Evolutionary conservation across 1,284 basidiomycete species (phyloP).

Genomic region (Ustilago nuda): DNA sequence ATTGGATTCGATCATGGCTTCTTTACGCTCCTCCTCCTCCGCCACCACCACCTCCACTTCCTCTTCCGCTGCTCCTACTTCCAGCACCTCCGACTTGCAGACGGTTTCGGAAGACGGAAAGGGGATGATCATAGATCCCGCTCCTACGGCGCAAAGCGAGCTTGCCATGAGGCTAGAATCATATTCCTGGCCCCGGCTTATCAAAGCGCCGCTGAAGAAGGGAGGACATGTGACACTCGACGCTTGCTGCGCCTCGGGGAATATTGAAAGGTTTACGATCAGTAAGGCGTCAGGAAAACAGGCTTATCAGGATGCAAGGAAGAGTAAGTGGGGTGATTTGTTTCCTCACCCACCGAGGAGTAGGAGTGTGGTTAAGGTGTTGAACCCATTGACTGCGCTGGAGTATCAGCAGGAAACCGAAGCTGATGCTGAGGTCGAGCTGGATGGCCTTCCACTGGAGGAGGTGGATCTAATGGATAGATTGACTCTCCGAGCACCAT

Average conservation of each 20-base stretch:
- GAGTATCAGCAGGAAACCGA: slow-evolving; percentile 13
- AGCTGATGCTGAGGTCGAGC: background rate
- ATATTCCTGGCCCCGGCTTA: slow-evolving; percentile 83
- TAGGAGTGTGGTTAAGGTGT: slow-evolving; percentile 26
- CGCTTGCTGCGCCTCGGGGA: slow-evolving; percentile 83
- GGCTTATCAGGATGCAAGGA: slow-evolving; percentile 92
- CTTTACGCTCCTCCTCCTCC: slow-evolving; percentile 24
- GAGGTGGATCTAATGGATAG: slow-evolving; percentile 14
- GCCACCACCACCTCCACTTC: background rate
- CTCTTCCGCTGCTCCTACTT: background rate
- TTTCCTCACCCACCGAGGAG: slow-evolving; percentile 78
- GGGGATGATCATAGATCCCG: slow-evolving; percentile 2
- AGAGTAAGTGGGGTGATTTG: slow-evolving; percentile 90
- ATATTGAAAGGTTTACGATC: slow-evolving; percentile 89
- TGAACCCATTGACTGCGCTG: slow-evolving; percentile 37
- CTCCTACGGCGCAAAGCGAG: slow-evolving; percentile 17
- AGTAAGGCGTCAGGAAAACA: slow-evolving; percentile 94
- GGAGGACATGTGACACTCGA: slow-evolving; percentile 94
- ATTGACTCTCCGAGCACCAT: slow-evolving; percentile 21
- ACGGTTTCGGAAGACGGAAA: background rate
- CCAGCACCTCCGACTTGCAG: background rate
- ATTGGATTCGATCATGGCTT: slow-evolving; percentile 35
- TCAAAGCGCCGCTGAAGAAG: slow-evolving; percentile 89
- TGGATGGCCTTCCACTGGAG: background rate
- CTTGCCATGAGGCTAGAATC: slow-evolving; percentile 57